Conservation (phyloP, 148 eudicot genomes). For the Drosera capensis region DNA sequence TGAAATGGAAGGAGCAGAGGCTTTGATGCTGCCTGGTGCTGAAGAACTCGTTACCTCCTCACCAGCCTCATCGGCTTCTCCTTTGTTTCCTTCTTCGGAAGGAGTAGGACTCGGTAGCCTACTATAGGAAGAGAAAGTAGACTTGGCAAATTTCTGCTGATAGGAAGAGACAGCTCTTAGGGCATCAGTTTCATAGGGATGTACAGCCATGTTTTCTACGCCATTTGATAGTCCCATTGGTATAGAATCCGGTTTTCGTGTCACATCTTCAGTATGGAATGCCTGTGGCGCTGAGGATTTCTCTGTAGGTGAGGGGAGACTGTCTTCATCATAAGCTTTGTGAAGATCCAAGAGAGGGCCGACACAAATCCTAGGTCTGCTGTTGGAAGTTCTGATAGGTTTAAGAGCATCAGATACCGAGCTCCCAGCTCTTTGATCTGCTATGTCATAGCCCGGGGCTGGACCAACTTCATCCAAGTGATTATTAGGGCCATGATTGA, state of each 20-base stretch:
- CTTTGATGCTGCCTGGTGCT: constrained; percentile 3
- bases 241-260: constrained; percentile 29
- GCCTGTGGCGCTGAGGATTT: constrained; percentile 20
- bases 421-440: constrained; percentile 13
- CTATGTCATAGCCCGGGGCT: constrained; percentile 14
- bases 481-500: constrained; percentile 14
- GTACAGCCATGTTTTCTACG: constrained; percentile 18
- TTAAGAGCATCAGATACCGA: constrained; percentile 15
- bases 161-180: constrained; percentile 71
- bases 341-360: constrained; percentile 73
- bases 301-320: constrained; percentile 93
- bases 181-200: constrained; percentile 81
- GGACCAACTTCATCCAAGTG: constrained; percentile 4
- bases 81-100: constrained; percentile 55
- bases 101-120: constrained; percentile 97
- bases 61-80: constrained; percentile 32
- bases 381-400: constrained; percentile 20
- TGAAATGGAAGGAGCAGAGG: constrained; percentile 10
- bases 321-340: constrained; percentile 78
- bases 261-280: constrained; percentile 10
- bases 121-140: constrained; percentile 36
- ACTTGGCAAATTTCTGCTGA: constrained; percentile 79
- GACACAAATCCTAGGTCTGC: constrained; percentile 31
- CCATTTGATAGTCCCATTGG: constrained; percentile 16
- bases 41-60: constrained; percentile 61